These are phyloP conservation scores for Digitaria exilis DNA, from an alignment of 202 grass and related monocot species.

Conservation along the genomic window DNA sequence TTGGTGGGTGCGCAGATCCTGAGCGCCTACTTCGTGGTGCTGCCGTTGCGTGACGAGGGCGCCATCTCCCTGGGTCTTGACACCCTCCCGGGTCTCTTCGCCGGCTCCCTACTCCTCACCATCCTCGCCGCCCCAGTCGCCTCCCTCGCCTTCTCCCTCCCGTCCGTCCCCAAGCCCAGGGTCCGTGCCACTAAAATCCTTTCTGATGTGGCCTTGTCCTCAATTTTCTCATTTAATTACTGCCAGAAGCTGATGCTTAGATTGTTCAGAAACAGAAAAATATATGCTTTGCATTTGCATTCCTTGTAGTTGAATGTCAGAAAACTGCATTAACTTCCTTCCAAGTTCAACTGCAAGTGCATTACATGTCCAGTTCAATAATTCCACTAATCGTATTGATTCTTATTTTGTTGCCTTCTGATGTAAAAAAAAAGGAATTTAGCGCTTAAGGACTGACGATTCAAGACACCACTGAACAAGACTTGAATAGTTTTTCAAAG, in stretches of 20 bases:
- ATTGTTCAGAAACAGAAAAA: not conserved
- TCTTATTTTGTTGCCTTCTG: too few relatives aligned
- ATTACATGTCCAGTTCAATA: not conserved
- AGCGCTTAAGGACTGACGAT: too few relatives aligned
- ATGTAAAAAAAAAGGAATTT: too few relatives aligned
- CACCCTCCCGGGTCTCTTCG: conserved; percentile 75
- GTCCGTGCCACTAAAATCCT: conserved; percentile 16
- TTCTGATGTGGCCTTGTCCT: not conserved
- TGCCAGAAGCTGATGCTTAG: not conserved
- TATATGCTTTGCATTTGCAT: not conserved
- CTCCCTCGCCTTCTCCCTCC: conserved; percentile 86
- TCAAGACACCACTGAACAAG: not conserved
- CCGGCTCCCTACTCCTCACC: conserved; percentile 84
- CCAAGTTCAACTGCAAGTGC: not conserved
- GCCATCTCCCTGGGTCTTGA: conserved; percentile 79
- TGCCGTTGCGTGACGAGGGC: conserved; percentile 89
- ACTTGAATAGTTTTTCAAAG: not conserved
- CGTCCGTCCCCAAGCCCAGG: conserved; percentile 73
- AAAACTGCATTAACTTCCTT: not conserved
- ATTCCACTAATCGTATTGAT: not conserved
- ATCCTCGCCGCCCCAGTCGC: conserved; percentile 81
- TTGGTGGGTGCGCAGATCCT: conserved; percentile 49
- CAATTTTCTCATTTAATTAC: not conserved
- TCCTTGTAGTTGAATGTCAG: not conserved
- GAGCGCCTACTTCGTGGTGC: conserved; percentile 86